Conservation (phyloP, 2,329 filamentous ascomycete species). For the Trichophyton schoenleinii region DNA sequence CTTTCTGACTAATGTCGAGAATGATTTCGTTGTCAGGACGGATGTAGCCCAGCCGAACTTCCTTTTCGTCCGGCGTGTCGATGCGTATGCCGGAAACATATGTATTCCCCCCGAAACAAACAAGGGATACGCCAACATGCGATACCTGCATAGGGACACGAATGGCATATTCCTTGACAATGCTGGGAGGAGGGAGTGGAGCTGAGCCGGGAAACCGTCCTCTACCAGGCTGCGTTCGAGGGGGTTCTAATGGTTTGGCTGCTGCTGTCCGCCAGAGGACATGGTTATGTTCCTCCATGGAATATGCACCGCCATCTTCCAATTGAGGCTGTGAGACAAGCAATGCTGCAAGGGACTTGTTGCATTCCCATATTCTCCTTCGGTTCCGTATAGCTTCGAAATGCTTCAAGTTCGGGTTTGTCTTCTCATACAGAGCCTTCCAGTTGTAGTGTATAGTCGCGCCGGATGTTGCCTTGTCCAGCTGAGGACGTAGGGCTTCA, state of each 20-base stretch:
- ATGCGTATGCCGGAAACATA: constrained; percentile 14
- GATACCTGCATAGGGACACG: constrained; percentile 7
- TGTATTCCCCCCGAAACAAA: constrained; percentile 8
- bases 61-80: background rate
- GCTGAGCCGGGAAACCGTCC: background rate
- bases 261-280: constrained; percentile 3
- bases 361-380: constrained; percentile 13
- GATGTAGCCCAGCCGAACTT: constrained; percentile 11
- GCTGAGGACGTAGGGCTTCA: constrained; percentile 5
- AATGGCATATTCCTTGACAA: constrained; percentile 1
- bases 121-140: constrained; percentile 12
- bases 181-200: background rate
- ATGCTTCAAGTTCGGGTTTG: constrained; percentile 1
- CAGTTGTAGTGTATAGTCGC: constrained; percentile 15
- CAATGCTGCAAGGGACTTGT: constrained; percentile 10
- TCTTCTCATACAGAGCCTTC: constrained; percentile 14
- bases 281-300: constrained; percentile 5
- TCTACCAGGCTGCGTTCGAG: background rate
- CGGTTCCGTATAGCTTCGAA: constrained; percentile 11
- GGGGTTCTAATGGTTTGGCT: background rate
- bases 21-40: constrained; percentile 5
- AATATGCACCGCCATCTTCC: background rate
- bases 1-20: constrained; percentile 4
- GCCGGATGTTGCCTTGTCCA: background rate
- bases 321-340: constrained; percentile 6